phyloP scores from a whole-genome alignment of 192 early-diverging fungal genomes.

The Coemansia guatemalensis region DNA sequence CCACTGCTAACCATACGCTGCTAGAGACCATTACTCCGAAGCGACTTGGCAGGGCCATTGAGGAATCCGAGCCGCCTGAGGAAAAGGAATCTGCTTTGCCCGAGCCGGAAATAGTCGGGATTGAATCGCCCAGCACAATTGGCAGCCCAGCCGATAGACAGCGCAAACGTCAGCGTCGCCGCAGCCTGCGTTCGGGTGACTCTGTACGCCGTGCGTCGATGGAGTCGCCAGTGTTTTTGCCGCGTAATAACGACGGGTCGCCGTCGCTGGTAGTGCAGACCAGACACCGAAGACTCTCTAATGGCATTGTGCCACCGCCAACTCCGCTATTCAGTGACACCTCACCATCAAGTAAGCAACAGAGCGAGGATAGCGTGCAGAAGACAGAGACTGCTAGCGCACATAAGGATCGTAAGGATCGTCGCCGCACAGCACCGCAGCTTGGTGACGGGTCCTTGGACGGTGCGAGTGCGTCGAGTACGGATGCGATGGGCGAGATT shows the following conservation, averaged over 20 bases:
- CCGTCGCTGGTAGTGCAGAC: constrained; percentile 19
- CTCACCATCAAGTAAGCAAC: too few relatives aligned
- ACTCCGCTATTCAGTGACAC: too few relatives aligned
- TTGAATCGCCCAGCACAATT: constrained; percentile 21
- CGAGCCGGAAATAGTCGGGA: constrained; percentile 8
- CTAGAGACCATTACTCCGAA: too few relatives aligned
- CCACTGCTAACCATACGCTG: too few relatives aligned
- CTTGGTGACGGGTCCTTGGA: not conserved
- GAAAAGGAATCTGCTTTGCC: too few relatives aligned
- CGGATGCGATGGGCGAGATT: not conserved
- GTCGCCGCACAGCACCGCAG: constrained; percentile 26
- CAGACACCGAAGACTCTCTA: not conserved
- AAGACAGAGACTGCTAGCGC: not conserved
- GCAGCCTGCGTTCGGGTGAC: not conserved
- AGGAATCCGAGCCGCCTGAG: too few relatives aligned
- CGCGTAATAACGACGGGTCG: constrained; percentile 1
- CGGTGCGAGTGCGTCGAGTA: too few relatives aligned
- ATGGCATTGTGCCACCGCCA: too few relatives aligned
- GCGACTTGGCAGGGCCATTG: too few relatives aligned
- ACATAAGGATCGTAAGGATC: constrained; percentile 9
- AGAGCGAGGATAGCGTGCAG: too few relatives aligned
- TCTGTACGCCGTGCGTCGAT: not conserved
- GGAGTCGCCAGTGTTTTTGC: not conserved
- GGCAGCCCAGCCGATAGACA: not conserved
- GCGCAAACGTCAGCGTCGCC: not conserved